Base-by-base conservation (phyloP, 2,329 filamentous ascomycete species). In the Curvularia eragrostidis region DNA sequence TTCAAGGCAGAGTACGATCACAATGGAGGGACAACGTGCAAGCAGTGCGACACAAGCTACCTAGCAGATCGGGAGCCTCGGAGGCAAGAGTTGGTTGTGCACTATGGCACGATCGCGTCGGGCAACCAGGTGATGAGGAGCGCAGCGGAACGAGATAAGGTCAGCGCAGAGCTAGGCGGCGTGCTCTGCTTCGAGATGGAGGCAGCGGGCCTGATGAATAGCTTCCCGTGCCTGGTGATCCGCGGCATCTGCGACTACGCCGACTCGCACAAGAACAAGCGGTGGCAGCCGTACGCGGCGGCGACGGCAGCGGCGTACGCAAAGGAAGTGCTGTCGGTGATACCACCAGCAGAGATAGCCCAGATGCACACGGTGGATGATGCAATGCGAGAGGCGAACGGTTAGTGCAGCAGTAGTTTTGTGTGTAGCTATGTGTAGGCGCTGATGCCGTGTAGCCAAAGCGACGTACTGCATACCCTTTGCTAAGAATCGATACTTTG, bases 81-180 rank as follows among this genome's bases (percentile, higher is more conserved):
- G 23, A 39, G 23, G 6, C 47, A 39, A 47, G 42, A 55, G 3
- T 68, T 73, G 44, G 56, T 23, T 0, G 54, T 81, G 0, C 75
- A 79, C 49, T 64, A 81, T 28, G 79, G 80, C 0, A 52, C 61
- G 1, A 69, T 81, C 0, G 79, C 72, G 5, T 81, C 78, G 0
- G 78, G 74, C 13, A 75, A 81, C 52, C 73, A 66, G 1, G 77
- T 82, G 0, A 77, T 82, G 57, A 79, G 76, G 52, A 76, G 73
- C 7, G 78, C 72, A 0, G 47, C 63, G 8, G 58, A 74, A 15
- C 71, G 79, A 13, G 79, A 82, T 50, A 26, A 19, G 1, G 48
- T n/a, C n/a, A n/a, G n/a, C n/a, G n/a, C n/a, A n/a, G n/a, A n/a
- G n/a, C n/a, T n/a, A n/a, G n/a, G n/a, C n/a, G n/a, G n/a, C n/a